These are phyloP conservation scores for Cercospora citrullina DNA, from an alignment of 2,329 filamentous ascomycete genomes.

Conservation along the genomic window DNA sequence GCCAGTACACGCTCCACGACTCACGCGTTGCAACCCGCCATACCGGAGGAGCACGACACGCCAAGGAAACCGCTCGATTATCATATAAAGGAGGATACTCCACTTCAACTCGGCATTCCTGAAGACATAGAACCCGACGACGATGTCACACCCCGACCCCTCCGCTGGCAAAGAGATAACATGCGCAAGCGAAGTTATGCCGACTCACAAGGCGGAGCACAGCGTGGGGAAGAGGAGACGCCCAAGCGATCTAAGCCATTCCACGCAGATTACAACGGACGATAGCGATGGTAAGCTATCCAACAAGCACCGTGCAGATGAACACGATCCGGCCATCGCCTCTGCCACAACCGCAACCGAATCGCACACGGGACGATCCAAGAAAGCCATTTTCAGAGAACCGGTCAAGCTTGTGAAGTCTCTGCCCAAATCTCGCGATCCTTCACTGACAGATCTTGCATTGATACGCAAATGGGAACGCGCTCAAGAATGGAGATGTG, in stretches of 20 bases:
- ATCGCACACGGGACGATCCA: background rate
- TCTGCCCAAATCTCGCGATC: background rate
- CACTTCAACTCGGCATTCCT: conserved; percentile 2
- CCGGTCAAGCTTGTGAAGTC: background rate
- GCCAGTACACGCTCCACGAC: conserved; percentile 12
- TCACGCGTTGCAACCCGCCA: background rate
- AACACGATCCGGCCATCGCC: background rate
- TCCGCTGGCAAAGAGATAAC: conserved; percentile 12
- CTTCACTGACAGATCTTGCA: background rate
- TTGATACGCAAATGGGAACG: background rate
- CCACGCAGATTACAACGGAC: background rate
- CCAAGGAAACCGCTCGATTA: background rate
- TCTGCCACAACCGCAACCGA: background rate
- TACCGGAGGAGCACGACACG: conserved; percentile 5
- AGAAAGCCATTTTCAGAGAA: background rate
- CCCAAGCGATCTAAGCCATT: conserved; percentile 23
- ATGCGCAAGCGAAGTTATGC: conserved; percentile 28
- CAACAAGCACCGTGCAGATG: background rate
- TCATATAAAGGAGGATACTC: background rate
- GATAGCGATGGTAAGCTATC: background rate
- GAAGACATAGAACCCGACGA: conserved; percentile 25
- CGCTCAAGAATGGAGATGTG: conserved; percentile 10
- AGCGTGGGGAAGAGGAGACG: conserved; percentile 25
- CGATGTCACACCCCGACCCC: conserved; percentile 24
- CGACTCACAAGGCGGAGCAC: conserved; percentile 20